Base-by-base conservation (phyloP, 2,329 filamentous ascomycete species). In the Aspergillus intermedius region DNA sequence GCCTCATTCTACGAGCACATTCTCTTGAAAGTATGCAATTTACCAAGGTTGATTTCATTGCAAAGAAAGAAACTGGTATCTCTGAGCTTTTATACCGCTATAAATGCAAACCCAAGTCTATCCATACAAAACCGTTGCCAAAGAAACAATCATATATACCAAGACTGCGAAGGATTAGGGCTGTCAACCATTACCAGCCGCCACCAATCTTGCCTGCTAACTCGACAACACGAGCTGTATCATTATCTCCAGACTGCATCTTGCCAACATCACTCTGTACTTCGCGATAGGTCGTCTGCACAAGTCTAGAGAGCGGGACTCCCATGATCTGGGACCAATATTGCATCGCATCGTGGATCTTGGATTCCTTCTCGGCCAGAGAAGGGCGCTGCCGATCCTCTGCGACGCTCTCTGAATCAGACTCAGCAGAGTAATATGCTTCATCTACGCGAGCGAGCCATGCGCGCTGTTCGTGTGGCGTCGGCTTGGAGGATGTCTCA, bases 201-300 rank as follows among this genome's bases (percentile, higher is more conserved):
- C 93, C 93, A 46, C 91, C 93, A 59, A 91, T 87, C 69, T 90
- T 93, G 48, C 89, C 85, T 42, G 91, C 91, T 62, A 98, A 77
- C 63, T 93, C 89, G 50, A 90, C 86, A 37, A 95, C 91, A 51
- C 84, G 81, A 63, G 94, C 87, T 40, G 87, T 85, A 64, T 90
- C 86, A 51, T 77, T 77, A 75, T 68, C 75, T 13, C 65, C 58
- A 5, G 54, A 60, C 55, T 77, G 75, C 54, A 80, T 77, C 73
- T 93, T 95, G 45, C 93, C 93, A 40, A 98, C 89, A 66, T 97
- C 89, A 72, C 91, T 96, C 60, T 96, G 84, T 19, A 98, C 91
- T 69, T 91, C 85, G 54, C 93, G 83, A 73, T 88, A 98, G 45
- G 83, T 94, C 49, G 93, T 98, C 67, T 86, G 88, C 49, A 83